Conservation (phyloP, 768 basidiomycete species). For the Rhodotorula sphaerocarpa region DNA sequence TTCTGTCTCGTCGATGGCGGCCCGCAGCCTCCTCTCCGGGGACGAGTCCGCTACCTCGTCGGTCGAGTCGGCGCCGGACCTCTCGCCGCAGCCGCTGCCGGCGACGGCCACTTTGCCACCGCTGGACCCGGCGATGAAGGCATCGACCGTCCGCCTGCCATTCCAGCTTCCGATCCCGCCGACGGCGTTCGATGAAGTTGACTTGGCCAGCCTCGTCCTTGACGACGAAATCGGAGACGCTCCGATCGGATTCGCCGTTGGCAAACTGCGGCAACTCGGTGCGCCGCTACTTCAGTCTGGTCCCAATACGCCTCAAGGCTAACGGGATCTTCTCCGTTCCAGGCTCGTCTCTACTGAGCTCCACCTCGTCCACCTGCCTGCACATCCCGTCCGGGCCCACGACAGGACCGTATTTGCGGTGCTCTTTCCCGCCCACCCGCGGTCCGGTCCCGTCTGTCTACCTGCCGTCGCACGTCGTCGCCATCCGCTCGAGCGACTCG, state of each 20-base stretch:
- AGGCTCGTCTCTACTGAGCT: constrained; percentile 18
- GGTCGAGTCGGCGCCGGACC: not conserved
- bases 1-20: not conserved
- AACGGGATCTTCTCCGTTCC: too few relatives aligned
- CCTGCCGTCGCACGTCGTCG: constrained; percentile 55
- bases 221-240: constrained; percentile 23
- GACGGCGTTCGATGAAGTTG: not conserved
- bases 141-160: constrained; percentile 19
- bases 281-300: too few relatives aligned
- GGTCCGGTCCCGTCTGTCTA: constrained; percentile 10
- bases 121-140: constrained; percentile 4
- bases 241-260: constrained; percentile 13
- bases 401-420: not conserved
- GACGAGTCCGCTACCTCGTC: not conserved
- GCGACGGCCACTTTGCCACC: not conserved
- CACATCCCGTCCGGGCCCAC: constrained; percentile 9
- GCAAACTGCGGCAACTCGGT: constrained; percentile 6
- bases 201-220: constrained; percentile 7
- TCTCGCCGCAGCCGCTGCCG: not conserved
- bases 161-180: constrained; percentile 24
- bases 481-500: constrained; percentile 51
- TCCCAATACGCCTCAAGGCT: too few relatives aligned
- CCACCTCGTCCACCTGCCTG: constrained; percentile 14
- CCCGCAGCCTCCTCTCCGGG: constrained; percentile 3
- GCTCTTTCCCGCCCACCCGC: not conserved